phyloP scores from a whole-genome alignment of 2,329 filamentous ascomycete genomes.

The Macrophomina tecta region DNA sequence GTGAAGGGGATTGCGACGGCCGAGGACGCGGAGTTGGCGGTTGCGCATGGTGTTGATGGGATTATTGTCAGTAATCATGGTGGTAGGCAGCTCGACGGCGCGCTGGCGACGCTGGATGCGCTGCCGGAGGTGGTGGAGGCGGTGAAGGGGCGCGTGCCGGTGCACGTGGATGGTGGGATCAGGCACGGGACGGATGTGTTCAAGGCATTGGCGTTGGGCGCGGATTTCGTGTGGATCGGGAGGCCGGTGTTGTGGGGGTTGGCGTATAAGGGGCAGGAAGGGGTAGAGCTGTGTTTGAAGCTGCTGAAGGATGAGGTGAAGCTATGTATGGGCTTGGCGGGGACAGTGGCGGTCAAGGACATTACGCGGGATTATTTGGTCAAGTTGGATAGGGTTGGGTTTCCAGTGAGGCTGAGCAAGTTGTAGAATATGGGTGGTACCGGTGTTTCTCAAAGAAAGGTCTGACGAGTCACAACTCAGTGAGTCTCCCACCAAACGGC shows the following conservation, averaged over 20 bases:
- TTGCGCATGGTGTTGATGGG: conserved; percentile 49
- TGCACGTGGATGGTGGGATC: conserved; percentile 67
- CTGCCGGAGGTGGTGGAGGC: conserved; percentile 48
- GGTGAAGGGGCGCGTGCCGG: conserved; percentile 54
- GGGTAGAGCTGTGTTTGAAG: conserved; percentile 38
- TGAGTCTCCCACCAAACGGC: no score
- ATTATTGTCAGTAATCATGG: conserved; percentile 65
- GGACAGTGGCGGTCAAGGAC: conserved; percentile 22
- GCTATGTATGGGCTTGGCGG: conserved; percentile 33
- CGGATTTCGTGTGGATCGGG: conserved; percentile 58
- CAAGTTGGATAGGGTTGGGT: conserved; percentile 15
- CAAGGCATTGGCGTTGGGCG: conserved; percentile 61
- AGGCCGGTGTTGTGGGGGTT: conserved; percentile 58
- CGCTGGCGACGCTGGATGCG: conserved; percentile 58
- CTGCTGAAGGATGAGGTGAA: conserved; percentile 40
- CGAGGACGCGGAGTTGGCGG: conserved; percentile 51
- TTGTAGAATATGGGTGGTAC: background rate
- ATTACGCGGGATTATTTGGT: conserved; percentile 12
- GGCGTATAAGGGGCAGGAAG: conserved; percentile 46
- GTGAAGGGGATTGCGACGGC: conserved; percentile 41
- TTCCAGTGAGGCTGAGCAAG: conserved; percentile 2
- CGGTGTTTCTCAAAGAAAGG: no score
- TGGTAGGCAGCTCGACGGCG: conserved; percentile 63
- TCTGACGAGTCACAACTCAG: no score
- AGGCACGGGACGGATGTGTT: conserved; percentile 67